Percentiles rank a stretch among this genome's conserved stretches.
Conservation (phyloP, 495 filamentous ascomycete species). For the Penicillium flavigenum region DNA sequence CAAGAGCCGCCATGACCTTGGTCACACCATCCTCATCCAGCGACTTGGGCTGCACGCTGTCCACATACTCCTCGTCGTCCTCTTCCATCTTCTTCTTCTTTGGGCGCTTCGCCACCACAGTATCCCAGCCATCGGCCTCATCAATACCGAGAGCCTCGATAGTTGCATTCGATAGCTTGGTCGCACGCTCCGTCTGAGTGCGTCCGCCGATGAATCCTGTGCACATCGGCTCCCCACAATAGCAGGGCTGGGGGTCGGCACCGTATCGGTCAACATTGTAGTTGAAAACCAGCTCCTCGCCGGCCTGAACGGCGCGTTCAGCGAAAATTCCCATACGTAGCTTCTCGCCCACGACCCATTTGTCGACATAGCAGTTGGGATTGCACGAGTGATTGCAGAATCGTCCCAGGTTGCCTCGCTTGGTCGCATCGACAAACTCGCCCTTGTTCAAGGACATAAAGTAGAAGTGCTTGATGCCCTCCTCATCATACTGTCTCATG, state of each 20-base stretch:
- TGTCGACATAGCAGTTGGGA: slow-evolving; percentile 98
- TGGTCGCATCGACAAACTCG: slow-evolving; percentile 97
- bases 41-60: slow-evolving; percentile 78
- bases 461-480: slow-evolving; percentile 98
- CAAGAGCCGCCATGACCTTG: slow-evolving; percentile 97
- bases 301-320: slow-evolving; percentile 76
- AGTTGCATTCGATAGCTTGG: slow-evolving; percentile 83
- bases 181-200: slow-evolving; percentile 93
- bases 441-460: slow-evolving; percentile 98
- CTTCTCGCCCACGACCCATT: slow-evolving; percentile 99
- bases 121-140: slow-evolving; percentile 89
- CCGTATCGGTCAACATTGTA: slow-evolving; percentile 99
- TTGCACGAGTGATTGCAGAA: slow-evolving; percentile 99
- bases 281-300: slow-evolving; percentile 99
- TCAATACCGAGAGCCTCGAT: slow-evolving; percentile 97
- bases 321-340: slow-evolving; percentile 99
- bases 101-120: slow-evolving; percentile 79
- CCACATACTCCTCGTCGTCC: slow-evolving; percentile 95
- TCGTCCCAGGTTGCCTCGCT: slow-evolving; percentile 90
- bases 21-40: slow-evolving; percentile 87
- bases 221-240: slow-evolving; percentile 94
- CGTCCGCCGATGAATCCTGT: slow-evolving; percentile 95
- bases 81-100: slow-evolving; percentile 93
- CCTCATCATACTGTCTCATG: slow-evolving; percentile 87
- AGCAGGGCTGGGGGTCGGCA: slow-evolving; percentile 93